A percentile compares a stretch with the other conserved stretches of the same genome.
Evolutionary conservation across 2,329 filamentous ascomycete species (phyloP).

Genomic region (Keithomyces neogunnii): DNA sequence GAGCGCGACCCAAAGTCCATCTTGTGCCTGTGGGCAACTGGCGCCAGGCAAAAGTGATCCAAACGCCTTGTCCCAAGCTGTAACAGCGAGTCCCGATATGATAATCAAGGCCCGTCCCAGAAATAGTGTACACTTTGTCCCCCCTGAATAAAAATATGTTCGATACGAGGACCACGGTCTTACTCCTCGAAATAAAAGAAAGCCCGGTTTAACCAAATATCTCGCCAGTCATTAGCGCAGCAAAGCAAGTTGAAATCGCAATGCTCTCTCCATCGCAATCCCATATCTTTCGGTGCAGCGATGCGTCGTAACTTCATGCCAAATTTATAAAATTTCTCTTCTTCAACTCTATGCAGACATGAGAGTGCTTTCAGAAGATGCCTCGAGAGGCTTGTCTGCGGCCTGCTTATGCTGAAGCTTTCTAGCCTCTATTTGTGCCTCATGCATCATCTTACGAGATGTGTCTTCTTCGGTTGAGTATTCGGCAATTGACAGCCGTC

Average conservation of each 20-base stretch:
- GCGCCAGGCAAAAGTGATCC: slow-evolving; percentile 6
- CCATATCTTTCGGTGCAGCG: not conserved
- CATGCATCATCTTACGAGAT: slow-evolving; percentile 18
- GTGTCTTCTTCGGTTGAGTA: slow-evolving; percentile 23
- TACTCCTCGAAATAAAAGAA: not conserved
- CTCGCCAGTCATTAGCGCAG: not conserved
- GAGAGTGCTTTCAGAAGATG: not conserved
- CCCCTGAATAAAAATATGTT: not conserved
- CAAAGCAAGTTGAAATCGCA: not conserved
- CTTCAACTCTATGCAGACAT: not conserved
- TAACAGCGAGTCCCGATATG: not conserved
- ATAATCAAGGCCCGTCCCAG: not conserved
- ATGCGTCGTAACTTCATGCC: not conserved
- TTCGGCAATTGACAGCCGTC: slow-evolving; percentile 23
- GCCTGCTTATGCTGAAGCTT: not conserved
- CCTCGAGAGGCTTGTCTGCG: not conserved
- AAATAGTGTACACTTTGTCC: not conserved
- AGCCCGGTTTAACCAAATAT: not conserved
- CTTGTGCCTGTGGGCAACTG: not conserved
- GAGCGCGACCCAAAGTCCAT: not conserved
- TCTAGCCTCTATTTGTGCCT: slow-evolving; percentile 9
- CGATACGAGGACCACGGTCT: not conserved
- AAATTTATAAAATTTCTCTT: not conserved
- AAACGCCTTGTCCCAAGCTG: slow-evolving; percentile 6
- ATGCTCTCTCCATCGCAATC: not conserved